Percentiles rank a stretch among this genome's conserved stretches.
Evolutionary conservation across 1,284 basidiomycete genomes (phyloP).

Genomic region (Ustilago shanxiensis): DNA sequence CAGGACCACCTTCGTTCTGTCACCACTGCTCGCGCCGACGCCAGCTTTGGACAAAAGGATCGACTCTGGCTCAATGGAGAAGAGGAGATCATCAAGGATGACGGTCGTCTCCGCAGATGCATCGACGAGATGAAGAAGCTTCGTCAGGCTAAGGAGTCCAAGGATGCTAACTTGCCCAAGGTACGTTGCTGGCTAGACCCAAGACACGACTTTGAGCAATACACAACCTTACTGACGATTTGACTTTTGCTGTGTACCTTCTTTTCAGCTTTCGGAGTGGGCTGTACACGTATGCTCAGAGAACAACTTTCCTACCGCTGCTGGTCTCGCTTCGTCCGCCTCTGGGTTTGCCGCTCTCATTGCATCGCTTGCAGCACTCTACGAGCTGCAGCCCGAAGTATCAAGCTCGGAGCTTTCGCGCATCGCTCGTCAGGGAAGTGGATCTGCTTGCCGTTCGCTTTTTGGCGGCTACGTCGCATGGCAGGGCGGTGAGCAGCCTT

Average conservation of each 20-base stretch:
- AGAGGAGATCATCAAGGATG: slow-evolving; percentile 87
- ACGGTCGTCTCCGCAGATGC: slow-evolving; percentile 84
- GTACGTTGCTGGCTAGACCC: slow-evolving; percentile 24
- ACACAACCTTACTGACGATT: neutral
- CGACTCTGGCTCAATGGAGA: slow-evolving; percentile 93
- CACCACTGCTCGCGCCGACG: slow-evolving; percentile 89
- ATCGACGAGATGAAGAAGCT: slow-evolving; percentile 88
- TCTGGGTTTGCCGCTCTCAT: slow-evolving; percentile 96
- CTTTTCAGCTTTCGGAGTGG: slow-evolving; percentile 58
- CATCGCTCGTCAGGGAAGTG: slow-evolving; percentile 95
- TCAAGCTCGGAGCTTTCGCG: slow-evolving; percentile 81
- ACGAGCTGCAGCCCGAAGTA: slow-evolving; percentile 78
- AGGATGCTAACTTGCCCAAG: slow-evolving; percentile 57
- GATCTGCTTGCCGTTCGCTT: slow-evolving; percentile 96
- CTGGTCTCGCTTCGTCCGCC: slow-evolving; percentile 95
- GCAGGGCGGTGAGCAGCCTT: slow-evolving; percentile 80
- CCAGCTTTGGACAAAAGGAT: slow-evolving; percentile 78
- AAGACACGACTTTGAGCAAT: neutral
- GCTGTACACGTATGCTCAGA: slow-evolving; percentile 82
- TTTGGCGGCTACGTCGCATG: slow-evolving; percentile 98
- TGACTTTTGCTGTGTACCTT: neutral
- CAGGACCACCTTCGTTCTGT: slow-evolving; percentile 95
- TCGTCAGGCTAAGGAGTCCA: slow-evolving; percentile 79
- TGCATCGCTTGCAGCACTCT: slow-evolving; percentile 87
- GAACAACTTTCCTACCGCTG: slow-evolving; percentile 99